Conservation (phyloP, 345 rosid species). For the Eucalyptus virginea region DNA sequence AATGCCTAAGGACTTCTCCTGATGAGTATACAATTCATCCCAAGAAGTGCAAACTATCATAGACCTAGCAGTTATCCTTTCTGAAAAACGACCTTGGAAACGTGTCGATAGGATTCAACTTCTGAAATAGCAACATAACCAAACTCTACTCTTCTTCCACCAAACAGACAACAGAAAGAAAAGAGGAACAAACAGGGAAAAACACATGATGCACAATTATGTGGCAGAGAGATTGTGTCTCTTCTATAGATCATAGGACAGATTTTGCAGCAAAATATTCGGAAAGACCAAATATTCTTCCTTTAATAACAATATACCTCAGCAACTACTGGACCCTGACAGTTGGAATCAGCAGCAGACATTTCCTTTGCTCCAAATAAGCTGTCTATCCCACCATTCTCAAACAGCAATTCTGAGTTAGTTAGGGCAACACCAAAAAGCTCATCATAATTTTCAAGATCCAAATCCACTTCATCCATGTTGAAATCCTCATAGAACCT, state of each 20-base stretch:
- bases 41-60: background rate
- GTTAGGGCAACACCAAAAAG: slow-evolving; percentile 81
- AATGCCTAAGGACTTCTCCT: background rate
- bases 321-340: slow-evolving; percentile 47
- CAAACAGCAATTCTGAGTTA: slow-evolving; percentile 68
- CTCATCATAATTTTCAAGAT: slow-evolving; percentile 88
- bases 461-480: slow-evolving; percentile 82
- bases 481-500: slow-evolving; percentile 46
- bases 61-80: background rate
- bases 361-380: slow-evolving; percentile 53
- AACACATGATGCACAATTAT: background rate
- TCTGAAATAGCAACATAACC: background rate
- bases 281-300: background rate
- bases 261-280: background rate
- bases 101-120: background rate
- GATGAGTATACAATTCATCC: background rate
- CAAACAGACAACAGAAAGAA: background rate
- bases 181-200: background rate
- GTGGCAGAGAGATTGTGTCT: background rate
- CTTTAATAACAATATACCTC: slow-evolving; percentile 33
- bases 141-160: background rate
- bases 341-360: slow-evolving; percentile 43
- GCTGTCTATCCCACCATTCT: slow-evolving; percentile 79
- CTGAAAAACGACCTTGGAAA: background rate
- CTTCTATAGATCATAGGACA: background rate